These are phyloP conservation scores for Leccinum imitatum DNA, from an alignment of 768 basidiomycete genomes.

Conservation along the genomic window DNA sequence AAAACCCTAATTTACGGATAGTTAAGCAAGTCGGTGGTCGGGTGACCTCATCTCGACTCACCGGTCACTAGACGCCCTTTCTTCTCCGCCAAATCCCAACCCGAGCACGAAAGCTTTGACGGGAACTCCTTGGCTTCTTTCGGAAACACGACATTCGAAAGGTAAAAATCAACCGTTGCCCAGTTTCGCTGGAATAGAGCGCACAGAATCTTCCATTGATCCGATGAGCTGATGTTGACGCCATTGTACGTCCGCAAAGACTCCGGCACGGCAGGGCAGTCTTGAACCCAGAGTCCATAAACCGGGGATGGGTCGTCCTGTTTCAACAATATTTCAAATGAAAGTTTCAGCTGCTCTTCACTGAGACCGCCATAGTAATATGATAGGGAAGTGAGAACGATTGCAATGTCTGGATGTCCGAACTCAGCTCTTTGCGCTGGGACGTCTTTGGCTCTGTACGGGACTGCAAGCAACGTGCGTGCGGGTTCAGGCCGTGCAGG, in stretches of 20 bases:
- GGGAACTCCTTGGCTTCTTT: slow-evolving; percentile 49
- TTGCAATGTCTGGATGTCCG: slow-evolving; percentile 35
- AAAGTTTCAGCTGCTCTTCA: background rate
- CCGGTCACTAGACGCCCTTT: slow-evolving; percentile 21
- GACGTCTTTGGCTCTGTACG: slow-evolving; percentile 36
- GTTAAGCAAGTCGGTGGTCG: too few relatives aligned
- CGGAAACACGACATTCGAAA: slow-evolving; percentile 48
- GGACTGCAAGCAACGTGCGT: slow-evolving; percentile 28
- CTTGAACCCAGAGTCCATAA: slow-evolving; percentile 42
- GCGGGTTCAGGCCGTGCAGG: background rate
- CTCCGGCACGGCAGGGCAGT: slow-evolving; percentile 25
- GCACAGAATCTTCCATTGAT: slow-evolving; percentile 32
- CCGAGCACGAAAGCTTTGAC: slow-evolving; percentile 45
- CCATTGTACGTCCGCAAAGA: slow-evolving; percentile 35
- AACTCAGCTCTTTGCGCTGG: slow-evolving; percentile 34
- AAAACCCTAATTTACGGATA: slow-evolving; percentile 34
- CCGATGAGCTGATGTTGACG: slow-evolving; percentile 42
- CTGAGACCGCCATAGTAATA: slow-evolving; percentile 30
- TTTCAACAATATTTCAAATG: slow-evolving; percentile 29
- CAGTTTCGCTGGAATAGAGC: slow-evolving; percentile 40
- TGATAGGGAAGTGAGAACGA: slow-evolving; percentile 32
- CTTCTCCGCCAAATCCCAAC: slow-evolving; percentile 51
- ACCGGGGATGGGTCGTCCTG: slow-evolving; percentile 41
- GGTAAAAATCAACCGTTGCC: slow-evolving; percentile 45
- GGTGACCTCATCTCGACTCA: background rate